phyloP scores from a whole-genome alignment of 306 rosid species.

The Begonia masoniana region DNA sequence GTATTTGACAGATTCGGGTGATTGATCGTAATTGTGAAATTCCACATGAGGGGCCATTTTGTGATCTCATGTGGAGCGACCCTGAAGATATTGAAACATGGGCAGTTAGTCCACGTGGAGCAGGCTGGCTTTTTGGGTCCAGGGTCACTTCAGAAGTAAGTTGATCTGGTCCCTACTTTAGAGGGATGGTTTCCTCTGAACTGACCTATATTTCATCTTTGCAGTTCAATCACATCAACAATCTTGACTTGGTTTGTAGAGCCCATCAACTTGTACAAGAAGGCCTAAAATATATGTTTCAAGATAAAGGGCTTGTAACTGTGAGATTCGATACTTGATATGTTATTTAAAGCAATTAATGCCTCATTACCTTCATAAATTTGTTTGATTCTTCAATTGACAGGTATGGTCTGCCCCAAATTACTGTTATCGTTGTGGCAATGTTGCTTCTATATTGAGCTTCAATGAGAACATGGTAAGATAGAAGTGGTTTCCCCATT shows the following conservation, averaged over 20 bases:
- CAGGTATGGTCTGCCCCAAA: slow-evolving; percentile 99
- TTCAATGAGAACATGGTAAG: slow-evolving; percentile 92
- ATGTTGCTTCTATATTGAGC: slow-evolving; percentile 92
- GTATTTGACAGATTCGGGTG: slow-evolving; percentile 60
- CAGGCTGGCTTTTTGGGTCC: slow-evolving; percentile 99
- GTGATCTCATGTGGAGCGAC: slow-evolving; percentile 99
- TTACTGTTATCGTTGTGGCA: slow-evolving; percentile 94
- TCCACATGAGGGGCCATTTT: slow-evolving; percentile 98
- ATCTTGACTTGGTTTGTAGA: slow-evolving; percentile 94
- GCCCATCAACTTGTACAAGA: slow-evolving; percentile 99
- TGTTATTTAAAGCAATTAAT: neutral
- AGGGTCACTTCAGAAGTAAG: slow-evolving; percentile 90
- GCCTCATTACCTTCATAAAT: slow-evolving; percentile 5
- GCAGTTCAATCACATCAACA: slow-evolving; percentile 93
- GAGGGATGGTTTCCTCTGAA: slow-evolving; percentile 5
- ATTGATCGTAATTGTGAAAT: slow-evolving; percentile 95
- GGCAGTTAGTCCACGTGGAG: slow-evolving; percentile 99
- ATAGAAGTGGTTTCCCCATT: too few species aligned
- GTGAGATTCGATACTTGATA: slow-evolving; percentile 32
- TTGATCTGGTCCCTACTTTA: slow-evolving; percentile 8
- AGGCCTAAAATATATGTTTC: slow-evolving; percentile 99
- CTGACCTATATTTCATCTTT: slow-evolving; percentile 9
- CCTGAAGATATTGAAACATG: slow-evolving; percentile 99
- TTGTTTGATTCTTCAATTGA: slow-evolving; percentile 16
- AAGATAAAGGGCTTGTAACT: slow-evolving; percentile 98